phyloP scores from a whole-genome alignment of 257 asterid species.

The Fraxinus cuspidata region DNA sequence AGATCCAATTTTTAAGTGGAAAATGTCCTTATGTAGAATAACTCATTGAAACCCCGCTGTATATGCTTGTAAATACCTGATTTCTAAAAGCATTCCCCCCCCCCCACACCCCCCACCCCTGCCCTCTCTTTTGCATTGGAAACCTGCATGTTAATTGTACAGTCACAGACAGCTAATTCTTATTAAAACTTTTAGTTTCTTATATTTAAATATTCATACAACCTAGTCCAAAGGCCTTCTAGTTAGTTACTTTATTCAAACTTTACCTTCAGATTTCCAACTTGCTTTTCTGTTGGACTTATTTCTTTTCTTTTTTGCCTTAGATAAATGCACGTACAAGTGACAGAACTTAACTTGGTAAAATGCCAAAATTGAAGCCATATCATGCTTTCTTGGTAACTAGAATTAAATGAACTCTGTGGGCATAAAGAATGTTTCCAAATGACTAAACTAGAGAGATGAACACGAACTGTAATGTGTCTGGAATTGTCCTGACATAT shows the following conservation, averaged over 20 bases:
- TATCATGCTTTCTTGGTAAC: background rate
- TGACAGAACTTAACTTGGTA: background rate
- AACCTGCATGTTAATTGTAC: background rate
- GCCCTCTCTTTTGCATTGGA: too few species aligned
- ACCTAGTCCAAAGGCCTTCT: background rate
- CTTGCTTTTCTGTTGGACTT: background rate
- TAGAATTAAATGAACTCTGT: too few species aligned
- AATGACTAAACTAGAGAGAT: background rate
- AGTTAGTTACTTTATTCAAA: background rate
- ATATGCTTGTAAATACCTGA: background rate
- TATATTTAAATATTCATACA: background rate
- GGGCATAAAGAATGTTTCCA: background rate
- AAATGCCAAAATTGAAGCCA: background rate
- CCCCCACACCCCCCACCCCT: too few species aligned
- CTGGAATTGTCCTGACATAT: background rate
- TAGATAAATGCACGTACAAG: background rate
- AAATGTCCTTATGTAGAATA: background rate
- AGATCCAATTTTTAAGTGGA: slow-evolving; percentile 6
- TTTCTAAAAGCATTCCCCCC: background rate
- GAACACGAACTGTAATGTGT: background rate
- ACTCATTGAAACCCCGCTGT: slow-evolving; percentile 1
- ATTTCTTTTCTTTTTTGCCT: background rate
- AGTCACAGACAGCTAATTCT: background rate
- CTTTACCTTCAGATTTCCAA: background rate
- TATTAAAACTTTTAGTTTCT: background rate